Evolutionary conservation across 1,284 basidiomycete genomes (phyloP).

Genomic region (Prillingera fragicola): DNA sequence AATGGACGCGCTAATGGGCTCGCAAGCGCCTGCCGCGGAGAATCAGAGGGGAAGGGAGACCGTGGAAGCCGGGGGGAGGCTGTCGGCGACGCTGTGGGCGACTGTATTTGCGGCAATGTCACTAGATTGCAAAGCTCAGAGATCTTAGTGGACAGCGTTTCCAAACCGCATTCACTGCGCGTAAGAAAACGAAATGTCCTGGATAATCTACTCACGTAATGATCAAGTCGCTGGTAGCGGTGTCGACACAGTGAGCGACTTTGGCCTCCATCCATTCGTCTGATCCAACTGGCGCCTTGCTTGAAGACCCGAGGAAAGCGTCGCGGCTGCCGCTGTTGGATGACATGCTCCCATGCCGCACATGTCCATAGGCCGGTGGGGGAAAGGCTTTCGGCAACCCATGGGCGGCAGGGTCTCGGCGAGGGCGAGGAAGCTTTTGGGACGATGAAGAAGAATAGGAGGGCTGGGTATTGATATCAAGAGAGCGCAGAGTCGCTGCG

Average conservation of each 20-base stretch:
- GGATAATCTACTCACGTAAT: slow-evolving; percentile 27
- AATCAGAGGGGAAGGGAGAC: slow-evolving; percentile 2
- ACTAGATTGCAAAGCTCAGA: slow-evolving; percentile 41
- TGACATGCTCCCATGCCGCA: slow-evolving; percentile 11
- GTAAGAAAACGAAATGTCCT: neutral
- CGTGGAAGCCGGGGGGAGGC: slow-evolving; percentile 4
- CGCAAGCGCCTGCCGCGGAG: neutral
- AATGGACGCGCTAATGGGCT: neutral
- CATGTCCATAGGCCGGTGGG: slow-evolving; percentile 20
- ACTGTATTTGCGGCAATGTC: slow-evolving; percentile 25
- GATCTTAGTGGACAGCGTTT: slow-evolving; percentile 34
- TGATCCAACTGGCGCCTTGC: slow-evolving; percentile 17
- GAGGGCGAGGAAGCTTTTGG: slow-evolving; percentile 18
- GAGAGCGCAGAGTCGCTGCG: slow-evolving; percentile 34
- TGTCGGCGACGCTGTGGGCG: slow-evolving; percentile 14
- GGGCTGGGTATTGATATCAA: slow-evolving; percentile 19
- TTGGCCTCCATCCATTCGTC: slow-evolving; percentile 42
- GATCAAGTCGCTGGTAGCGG: slow-evolving; percentile 24
- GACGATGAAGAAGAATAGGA: slow-evolving; percentile 4
- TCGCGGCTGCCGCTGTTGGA: neutral
- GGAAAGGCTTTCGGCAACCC: slow-evolving; percentile 20
- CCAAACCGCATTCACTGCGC: slow-evolving; percentile 24
- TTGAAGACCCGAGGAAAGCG: neutral
- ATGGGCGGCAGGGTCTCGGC: slow-evolving; percentile 15
- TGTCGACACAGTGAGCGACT: slow-evolving; percentile 36